Evolutionary conservation across 2,329 filamentous ascomycete species (phyloP).

Genomic region (Ophiognomonia clavigignenti-juglandacearum): DNA sequence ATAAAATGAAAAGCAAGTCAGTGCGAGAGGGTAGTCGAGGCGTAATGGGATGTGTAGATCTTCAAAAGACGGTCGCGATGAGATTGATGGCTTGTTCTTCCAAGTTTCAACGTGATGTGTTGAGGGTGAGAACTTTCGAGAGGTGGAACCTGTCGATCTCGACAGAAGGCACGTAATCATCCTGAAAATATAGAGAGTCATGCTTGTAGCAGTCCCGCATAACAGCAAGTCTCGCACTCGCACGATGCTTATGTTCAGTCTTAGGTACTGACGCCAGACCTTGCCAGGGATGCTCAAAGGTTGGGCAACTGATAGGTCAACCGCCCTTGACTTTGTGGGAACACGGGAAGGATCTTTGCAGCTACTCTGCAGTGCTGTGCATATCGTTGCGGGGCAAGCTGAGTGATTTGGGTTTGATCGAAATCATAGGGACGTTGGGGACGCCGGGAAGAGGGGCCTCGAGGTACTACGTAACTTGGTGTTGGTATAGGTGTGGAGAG

Average conservation of each 20-base stretch:
- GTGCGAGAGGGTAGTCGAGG: too few species aligned
- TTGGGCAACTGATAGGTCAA: background rate
- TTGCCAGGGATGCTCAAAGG: background rate
- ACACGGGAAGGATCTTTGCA: background rate
- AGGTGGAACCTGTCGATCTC: background rate
- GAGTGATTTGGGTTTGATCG: background rate
- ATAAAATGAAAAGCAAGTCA: too few species aligned
- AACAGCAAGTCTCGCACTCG: background rate
- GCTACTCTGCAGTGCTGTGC: background rate
- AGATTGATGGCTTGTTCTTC: too few species aligned
- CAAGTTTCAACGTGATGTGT: too few species aligned
- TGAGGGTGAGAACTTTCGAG: background rate
- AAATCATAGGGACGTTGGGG: constrained; percentile 5
- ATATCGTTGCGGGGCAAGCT: background rate
- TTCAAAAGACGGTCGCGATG: too few species aligned
- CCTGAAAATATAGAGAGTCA: too few species aligned
- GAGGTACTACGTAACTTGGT: constrained; percentile 3
- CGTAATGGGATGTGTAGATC: too few species aligned
- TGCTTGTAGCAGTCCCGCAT: background rate
- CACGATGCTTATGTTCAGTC: background rate
- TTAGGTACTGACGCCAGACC: background rate
- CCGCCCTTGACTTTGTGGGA: background rate
- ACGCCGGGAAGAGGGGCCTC: constrained; percentile 10
- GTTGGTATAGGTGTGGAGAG: constrained; percentile 10
- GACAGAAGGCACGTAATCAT: background rate